Evolutionary conservation across 2,329 filamentous ascomycete genomes (phyloP), one percentile per base, ranked within the genome.

Genomic region (Fonsecaea erecta): DNA sequence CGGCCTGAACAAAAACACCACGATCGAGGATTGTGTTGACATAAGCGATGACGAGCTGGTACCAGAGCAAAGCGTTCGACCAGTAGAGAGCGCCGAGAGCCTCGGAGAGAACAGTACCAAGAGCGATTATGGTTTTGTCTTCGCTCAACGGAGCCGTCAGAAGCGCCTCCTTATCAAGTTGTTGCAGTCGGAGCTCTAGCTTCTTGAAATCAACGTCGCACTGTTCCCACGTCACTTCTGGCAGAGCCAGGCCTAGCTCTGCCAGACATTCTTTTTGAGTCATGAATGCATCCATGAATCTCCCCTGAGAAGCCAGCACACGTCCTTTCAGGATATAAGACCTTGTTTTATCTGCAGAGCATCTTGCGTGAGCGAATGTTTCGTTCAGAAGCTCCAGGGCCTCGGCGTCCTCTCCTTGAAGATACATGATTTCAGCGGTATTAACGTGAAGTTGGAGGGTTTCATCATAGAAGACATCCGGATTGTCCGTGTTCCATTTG

Each of bases 391-490:
- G 79, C 30, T 83, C 80, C 48, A 88, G 84, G 24, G 92, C 90
- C 59, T 89, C 84, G 1, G 84, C 80, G 64, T 89, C 86, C 69
- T 92, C 86, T 3, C 88, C 88, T 81, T 93, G 89, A 73, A 91
- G 92, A 73, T 93, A 87, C 71, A 91, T 89, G 74, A 91, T 92
- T 75, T 97, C 93, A 2, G 93, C 91, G 3, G 91, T 87, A 60
- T 90, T 87, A 3, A 93, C 87, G 75, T 92, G 88, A 1, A 96
- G 82, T 67, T 89, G 88, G 67, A 96, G 82, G 0, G 93, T 96
- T 78, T 98, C 94, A 11, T 92, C 88, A 72, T 97, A 97, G 52
- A 87, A 90, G 0, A 90, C 89, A 74, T 97, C 94, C 4, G 86
- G 83, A 14, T 80, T 77, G 6, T 81, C 82, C 32, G 90, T 88